Evolutionary conservation across 169 alveolate species (phyloP).

Genomic region (Toxoplasma gondii): DNA sequence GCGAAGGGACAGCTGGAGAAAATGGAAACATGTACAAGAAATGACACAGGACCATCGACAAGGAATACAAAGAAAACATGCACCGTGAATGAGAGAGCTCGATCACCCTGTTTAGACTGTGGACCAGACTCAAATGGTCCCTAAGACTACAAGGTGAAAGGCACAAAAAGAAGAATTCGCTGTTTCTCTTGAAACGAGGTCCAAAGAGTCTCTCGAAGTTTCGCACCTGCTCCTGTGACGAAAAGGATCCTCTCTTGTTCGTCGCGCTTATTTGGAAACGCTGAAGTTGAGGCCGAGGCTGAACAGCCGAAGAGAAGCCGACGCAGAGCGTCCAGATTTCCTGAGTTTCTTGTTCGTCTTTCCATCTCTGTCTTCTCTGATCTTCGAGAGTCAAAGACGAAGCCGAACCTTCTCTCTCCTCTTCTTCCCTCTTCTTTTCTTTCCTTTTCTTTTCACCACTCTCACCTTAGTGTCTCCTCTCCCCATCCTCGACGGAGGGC

Average conservation of each 20-base stretch:
- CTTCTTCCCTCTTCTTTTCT: not conserved
- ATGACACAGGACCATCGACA: not conserved
- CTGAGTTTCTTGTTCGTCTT: not conserved
- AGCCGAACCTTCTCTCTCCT: not conserved
- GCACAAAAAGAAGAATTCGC: not conserved
- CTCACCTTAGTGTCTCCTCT: not conserved
- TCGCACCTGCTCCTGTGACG: too few species aligned
- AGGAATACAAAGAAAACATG: not conserved
- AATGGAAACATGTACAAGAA: too few species aligned
- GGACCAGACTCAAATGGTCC: too few species aligned
- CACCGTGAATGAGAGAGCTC: too few species aligned
- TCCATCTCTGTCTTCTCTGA: not conserved
- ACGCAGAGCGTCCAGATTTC: conserved; percentile 21
- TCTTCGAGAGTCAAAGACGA: too few species aligned
- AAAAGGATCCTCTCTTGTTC: too few species aligned
- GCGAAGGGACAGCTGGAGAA: not conserved
- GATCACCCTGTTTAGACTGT: too few species aligned
- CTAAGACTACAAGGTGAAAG: not conserved
- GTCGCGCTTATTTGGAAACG: not conserved
- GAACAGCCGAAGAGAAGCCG: not conserved
- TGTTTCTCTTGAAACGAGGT: too few species aligned
- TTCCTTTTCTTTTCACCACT: not conserved
- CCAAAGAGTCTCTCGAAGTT: too few species aligned
- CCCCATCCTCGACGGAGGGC: not conserved
- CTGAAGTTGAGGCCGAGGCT: not conserved